Evolutionary conservation across 176 grass and related monocot genomes (phyloP).

Genomic region (Musa itinerans): DNA sequence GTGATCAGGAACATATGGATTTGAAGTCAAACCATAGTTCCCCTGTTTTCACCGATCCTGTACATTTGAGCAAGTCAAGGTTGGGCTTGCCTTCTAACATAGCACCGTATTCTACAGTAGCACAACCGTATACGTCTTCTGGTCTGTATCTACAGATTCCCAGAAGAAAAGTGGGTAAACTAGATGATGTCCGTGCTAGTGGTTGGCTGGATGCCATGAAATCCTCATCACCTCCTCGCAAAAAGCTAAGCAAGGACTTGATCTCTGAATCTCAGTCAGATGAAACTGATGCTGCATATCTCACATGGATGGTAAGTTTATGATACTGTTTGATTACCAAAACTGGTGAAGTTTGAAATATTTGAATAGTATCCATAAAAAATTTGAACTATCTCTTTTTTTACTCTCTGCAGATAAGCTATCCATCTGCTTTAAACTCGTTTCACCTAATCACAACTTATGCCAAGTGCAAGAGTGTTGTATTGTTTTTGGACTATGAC

Average conservation of each 20-base stretch:
- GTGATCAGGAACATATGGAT: conserved; percentile 40
- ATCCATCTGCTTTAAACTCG: conserved; percentile 40
- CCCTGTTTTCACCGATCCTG: conserved; percentile 64
- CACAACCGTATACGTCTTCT: conserved; percentile 32
- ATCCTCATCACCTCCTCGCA: conserved; percentile 32
- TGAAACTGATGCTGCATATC: conserved; percentile 21
- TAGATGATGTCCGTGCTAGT: conserved; percentile 44
- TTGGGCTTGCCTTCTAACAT: conserved; percentile 48
- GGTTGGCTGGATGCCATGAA: conserved; percentile 37
- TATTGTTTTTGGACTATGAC: conserved; percentile 11
- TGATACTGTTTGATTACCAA: background rate
- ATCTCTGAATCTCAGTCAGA: background rate
- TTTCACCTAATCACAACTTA: conserved; percentile 30
- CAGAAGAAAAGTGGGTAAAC: conserved; percentile 31
- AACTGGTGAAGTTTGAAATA: background rate
- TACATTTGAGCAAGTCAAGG: conserved; percentile 35
- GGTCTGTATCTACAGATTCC: conserved; percentile 26
- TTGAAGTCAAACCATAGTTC: conserved; percentile 43
- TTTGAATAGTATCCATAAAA: background rate
- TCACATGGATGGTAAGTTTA: conserved; percentile 33
- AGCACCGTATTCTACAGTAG: conserved; percentile 47
- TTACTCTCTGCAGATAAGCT: conserved; percentile 36
- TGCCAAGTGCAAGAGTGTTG: background rate
- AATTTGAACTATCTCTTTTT: background rate
- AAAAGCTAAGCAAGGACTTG: conserved; percentile 12